These are phyloP conservation scores for Shiraia bambusicola DNA, from an alignment of 2,329 filamentous ascomycete species.

Conservation along the genomic window DNA sequence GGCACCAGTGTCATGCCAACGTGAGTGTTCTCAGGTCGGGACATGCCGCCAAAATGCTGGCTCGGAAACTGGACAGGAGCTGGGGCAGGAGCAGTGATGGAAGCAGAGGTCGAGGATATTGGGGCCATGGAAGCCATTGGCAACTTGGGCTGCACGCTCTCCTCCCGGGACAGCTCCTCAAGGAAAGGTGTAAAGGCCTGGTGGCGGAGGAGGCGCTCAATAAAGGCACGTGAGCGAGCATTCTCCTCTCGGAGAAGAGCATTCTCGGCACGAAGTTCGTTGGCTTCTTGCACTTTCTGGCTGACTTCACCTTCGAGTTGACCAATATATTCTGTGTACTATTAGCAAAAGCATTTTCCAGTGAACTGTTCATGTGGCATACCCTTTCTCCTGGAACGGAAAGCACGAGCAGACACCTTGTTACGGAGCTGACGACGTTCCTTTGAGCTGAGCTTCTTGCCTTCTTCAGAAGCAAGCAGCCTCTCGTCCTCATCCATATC, in stretches of 20 bases:
- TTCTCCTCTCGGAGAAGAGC: constrained; percentile 81
- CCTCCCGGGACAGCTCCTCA: constrained; percentile 45
- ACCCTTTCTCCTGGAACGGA: constrained; percentile 98
- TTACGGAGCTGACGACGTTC: constrained; percentile 96
- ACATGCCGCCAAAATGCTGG: constrained; percentile 50
- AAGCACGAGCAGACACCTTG: constrained; percentile 96
- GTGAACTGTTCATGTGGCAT: constrained; percentile 43
- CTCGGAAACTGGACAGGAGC: constrained; percentile 57
- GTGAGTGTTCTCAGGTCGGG: constrained; percentile 58
- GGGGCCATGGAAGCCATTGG: constrained; percentile 29
- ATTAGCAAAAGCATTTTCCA: constrained; percentile 54
- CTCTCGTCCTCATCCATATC: constrained; percentile 99
- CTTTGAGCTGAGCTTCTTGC: constrained; percentile 98
- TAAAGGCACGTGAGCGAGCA: constrained; percentile 78
- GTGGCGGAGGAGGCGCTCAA: constrained; percentile 67
- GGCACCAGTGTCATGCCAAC: constrained; percentile 81
- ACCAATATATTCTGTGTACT: constrained; percentile 79
- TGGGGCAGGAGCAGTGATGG: constrained; percentile 46
- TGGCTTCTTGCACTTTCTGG: constrained; percentile 78
- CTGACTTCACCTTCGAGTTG: constrained; percentile 91
- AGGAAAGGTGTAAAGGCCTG: constrained; percentile 52
- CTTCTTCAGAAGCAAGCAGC: constrained; percentile 91
- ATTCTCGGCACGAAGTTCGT: constrained; percentile 79
- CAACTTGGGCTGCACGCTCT: constrained; percentile 36
- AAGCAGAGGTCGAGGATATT: constrained; percentile 30